Evolutionary conservation across 495 filamentous ascomycete genomes (phyloP).

Genomic region (Cairneyella variabilis): DNA sequence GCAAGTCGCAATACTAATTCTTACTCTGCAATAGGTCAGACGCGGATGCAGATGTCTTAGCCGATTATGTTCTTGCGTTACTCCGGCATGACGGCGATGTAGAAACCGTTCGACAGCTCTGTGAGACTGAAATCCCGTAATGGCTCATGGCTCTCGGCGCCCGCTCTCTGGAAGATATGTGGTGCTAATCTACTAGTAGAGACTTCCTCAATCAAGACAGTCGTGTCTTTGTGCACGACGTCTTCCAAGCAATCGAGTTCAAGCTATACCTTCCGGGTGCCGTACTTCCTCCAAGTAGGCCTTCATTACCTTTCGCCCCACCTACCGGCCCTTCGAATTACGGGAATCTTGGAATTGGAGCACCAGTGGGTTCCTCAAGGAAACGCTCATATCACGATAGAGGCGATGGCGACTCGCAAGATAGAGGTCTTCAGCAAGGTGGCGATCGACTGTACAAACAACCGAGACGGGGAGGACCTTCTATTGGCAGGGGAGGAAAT

Average conservation of each 20-base stretch:
- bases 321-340: conserved; percentile 21
- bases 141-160: no score
- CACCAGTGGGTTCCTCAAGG: conserved; percentile 30
- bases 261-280: conserved; percentile 58
- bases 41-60: conserved; percentile 91
- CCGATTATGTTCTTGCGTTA: conserved; percentile 93
- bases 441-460: conserved; percentile 62
- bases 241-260: conserved; percentile 69
- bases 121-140: conserved; percentile 72
- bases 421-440: conserved; percentile 29
- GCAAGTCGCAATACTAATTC: neutral
- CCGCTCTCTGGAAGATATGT: no score
- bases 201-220: conserved; percentile 92
- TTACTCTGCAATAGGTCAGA: conserved; percentile 66
- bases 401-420: conserved; percentile 45
- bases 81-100: conserved; percentile 73
- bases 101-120: conserved; percentile 68
- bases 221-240: conserved; percentile 73
- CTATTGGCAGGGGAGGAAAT: conserved; percentile 41
- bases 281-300: conserved; percentile 33
- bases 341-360: conserved; percentile 22
- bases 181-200: no score
- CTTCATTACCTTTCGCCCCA: conserved; percentile 25
- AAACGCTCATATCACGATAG: conserved; percentile 61
- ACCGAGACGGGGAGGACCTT: conserved; percentile 58